Percentiles rank a stretch among this genome's conserved stretches.
These are phyloP conservation scores for Sesbania bispinosa DNA, from an alignment of 306 rosid genomes.

Conservation along the genomic window DNA sequence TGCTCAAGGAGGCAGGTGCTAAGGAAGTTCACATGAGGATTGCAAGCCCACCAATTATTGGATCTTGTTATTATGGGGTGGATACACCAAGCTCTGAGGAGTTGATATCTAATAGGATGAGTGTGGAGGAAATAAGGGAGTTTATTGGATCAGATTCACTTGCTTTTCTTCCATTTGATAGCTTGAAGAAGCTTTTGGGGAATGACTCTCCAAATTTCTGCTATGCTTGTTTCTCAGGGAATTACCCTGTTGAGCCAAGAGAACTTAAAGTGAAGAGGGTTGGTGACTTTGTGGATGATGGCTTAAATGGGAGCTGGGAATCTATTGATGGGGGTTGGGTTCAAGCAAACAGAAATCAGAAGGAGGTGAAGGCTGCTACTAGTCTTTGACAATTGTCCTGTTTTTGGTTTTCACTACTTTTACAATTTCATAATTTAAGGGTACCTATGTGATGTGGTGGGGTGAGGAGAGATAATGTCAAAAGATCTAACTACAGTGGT, in stretches of 20 bases:
- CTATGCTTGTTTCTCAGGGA: constrained; percentile 92
- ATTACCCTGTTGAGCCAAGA: constrained; percentile 88
- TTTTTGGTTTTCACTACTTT: constrained; percentile 38
- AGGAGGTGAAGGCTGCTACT: constrained; percentile 27
- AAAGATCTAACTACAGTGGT: constrained; percentile 12
- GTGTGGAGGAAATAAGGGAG: constrained; percentile 71
- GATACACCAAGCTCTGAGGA: constrained; percentile 96
- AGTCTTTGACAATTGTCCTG: not conserved
- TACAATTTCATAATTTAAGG: not conserved
- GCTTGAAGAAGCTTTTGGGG: constrained; percentile 55
- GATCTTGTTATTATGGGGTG: constrained; percentile 90
- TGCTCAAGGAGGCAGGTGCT: constrained; percentile 91
- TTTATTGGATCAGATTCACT: constrained; percentile 92
- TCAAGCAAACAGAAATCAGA: constrained; percentile 48
- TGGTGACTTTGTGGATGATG: constrained; percentile 92
- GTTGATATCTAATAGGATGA: constrained; percentile 88
- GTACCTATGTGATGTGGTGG: not conserved
- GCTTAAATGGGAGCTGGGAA: constrained; percentile 76
- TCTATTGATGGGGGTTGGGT: constrained; percentile 88
- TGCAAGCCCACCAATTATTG: constrained; percentile 90
- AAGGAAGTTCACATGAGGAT: constrained; percentile 98
- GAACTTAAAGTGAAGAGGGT: constrained; percentile 83
- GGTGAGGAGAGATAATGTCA: constrained; percentile 37
- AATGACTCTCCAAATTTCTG: constrained; percentile 58
- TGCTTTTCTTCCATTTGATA: constrained; percentile 72